Conservation (phyloP, 1,284 basidiomycete genomes). For the Ceratobasidium sp. region DNA sequence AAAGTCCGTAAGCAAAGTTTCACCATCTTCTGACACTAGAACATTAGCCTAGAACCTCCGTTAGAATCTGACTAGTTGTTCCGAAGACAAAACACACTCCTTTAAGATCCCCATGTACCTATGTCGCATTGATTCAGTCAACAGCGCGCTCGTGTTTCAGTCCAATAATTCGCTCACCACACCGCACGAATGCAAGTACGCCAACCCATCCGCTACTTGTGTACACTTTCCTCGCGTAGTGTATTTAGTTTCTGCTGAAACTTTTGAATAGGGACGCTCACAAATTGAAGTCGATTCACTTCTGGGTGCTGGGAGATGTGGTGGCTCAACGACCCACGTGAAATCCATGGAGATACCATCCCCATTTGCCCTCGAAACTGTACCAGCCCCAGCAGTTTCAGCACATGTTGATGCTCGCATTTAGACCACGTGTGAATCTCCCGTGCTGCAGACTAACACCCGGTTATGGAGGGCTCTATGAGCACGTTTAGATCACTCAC, state of each 20-base stretch:
- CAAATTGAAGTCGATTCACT: conserved; percentile 6
- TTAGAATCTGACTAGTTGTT: background rate
- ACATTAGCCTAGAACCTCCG: conserved; percentile 5
- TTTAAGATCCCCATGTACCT: conserved; percentile 38
- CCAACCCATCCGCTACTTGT: conserved; percentile 8
- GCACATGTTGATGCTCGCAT: conserved; percentile 3
- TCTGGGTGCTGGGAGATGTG: background rate
- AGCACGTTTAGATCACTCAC: background rate
- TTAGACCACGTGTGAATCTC: conserved; percentile 33
- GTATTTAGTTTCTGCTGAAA: background rate
- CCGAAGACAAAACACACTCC: background rate
- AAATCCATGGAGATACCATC: conserved; percentile 31
- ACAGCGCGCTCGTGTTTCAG: background rate
- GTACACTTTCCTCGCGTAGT: background rate
- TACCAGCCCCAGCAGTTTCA: conserved; percentile 12
- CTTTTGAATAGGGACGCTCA: background rate
- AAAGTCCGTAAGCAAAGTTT: conserved; percentile 8
- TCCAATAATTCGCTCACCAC: conserved; percentile 1
- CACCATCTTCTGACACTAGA: conserved; percentile 6
- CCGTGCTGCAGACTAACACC: conserved; percentile 4
- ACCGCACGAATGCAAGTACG: conserved; percentile 13
- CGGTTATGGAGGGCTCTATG: background rate
- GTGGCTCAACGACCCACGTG: background rate
- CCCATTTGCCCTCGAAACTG: conserved; percentile 9
- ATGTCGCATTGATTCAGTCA: background rate